Evolutionary conservation across 257 asterid species (phyloP), one percentile per base, ranked within the genome.

Genomic region (Hygrophila difformis): DNA sequence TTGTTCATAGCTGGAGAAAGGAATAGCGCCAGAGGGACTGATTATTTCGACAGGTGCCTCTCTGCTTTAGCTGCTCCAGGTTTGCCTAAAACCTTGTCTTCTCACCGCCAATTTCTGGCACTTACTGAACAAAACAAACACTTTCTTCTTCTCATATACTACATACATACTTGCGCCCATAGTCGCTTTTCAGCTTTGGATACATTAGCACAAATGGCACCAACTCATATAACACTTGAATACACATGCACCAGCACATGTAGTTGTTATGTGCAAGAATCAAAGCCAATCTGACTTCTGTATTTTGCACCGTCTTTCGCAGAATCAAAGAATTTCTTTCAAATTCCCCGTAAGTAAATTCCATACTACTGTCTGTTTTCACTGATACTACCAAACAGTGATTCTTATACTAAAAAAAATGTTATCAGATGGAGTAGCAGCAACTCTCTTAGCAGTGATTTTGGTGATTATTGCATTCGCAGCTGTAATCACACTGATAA

Each of bases 21-120:
- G 43, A 62, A 70, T n/a, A 49, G 55, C 14, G 22, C 58, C 33
- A 36, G 71, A 34, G 51, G 12, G 15, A 13, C 44, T 13, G 70
- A 64, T 36, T 77, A 69, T 46, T 67, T 81, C 58, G 63, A 58
- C 47, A 59, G 74, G 39, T 85, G 95, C 68, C 69, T 81, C 69
- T 72, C 87, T 40, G 74, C 64, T 47, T 66, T 81, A 53, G 66
- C 49, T 26, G 47, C 31, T 45, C 48, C 66, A 62, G 89, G 95
- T 85, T 39, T 39, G 16, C 44, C 16, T 10, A 39, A 39, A 7
- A 4, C 18, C n/a, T 6, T 5, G 17, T 7, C 44, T 6, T 13
- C 14, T 14, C 37, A 33, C 37, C 12, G 2, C 2, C 29, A 33
- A 5, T 1, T 33, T 33, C 12, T 33, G 37, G 7, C 31, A 26